phyloP scores from a whole-genome alignment of 1,284 basidiomycete genomes.

The Anthracocystis panici-leucophaei region DNA sequence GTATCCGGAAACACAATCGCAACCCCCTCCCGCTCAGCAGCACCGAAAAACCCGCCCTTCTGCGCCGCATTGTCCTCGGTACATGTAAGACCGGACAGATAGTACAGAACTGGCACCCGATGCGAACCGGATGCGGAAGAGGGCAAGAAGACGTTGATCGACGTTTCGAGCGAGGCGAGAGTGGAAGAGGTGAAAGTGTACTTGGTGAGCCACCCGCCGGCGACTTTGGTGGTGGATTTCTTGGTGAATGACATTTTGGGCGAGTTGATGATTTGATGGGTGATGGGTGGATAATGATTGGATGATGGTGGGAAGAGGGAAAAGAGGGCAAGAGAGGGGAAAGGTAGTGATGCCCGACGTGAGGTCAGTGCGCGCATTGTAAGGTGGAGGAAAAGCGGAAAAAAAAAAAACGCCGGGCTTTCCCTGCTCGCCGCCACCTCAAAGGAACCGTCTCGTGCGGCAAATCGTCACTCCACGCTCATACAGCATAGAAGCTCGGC shows the following conservation, averaged over 20 bases:
- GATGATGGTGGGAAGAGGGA: background rate
- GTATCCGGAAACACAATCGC: slow-evolving; percentile 97
- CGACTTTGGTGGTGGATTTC: slow-evolving; percentile 48
- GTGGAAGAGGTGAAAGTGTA: slow-evolving; percentile 73
- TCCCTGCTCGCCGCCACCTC: slow-evolving; percentile 14
- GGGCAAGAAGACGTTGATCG: slow-evolving; percentile 93
- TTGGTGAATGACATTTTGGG: slow-evolving; percentile 41
- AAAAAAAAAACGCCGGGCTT: slow-evolving; percentile 14
- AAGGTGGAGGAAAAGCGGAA: slow-evolving; percentile 16
- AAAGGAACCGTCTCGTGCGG: slow-evolving; percentile 18
- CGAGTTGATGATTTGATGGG: background rate
- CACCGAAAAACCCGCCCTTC: slow-evolving; percentile 63
- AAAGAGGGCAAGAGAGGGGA: no score
- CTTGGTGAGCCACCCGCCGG: slow-evolving; percentile 60
- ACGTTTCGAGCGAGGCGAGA: slow-evolving; percentile 82
- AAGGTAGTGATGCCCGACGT: background rate
- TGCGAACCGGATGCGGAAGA: slow-evolving; percentile 72
- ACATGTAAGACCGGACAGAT: slow-evolving; percentile 92
- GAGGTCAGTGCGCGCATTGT: slow-evolving; percentile 23
- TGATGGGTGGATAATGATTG: background rate
- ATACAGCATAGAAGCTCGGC: background rate
- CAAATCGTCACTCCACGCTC: background rate
- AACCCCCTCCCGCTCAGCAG: slow-evolving; percentile 73
- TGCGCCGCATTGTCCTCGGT: slow-evolving; percentile 87
- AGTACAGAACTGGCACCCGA: slow-evolving; percentile 83